Percentiles rank a stretch among this genome's conserved stretches.
Conservation (phyloP, 2,329 filamentous ascomycete genomes). For the Pseudofabraea citricarpa region DNA sequence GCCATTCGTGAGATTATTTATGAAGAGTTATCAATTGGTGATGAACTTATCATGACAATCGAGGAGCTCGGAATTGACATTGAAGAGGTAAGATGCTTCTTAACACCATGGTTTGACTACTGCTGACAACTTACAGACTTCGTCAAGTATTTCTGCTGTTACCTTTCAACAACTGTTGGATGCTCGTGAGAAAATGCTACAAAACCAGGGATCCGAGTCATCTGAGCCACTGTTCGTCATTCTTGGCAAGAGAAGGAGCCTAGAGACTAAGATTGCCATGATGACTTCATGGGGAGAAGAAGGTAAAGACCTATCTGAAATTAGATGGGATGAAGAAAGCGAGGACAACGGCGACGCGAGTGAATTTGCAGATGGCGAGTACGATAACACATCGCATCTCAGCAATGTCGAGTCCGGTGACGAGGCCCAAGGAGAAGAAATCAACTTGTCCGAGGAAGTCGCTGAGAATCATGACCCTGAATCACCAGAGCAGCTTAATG, state of each 20-base stretch:
- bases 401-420: neutral
- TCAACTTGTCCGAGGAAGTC: too few species aligned
- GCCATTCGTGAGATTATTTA: constrained; percentile 49
- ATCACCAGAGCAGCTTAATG: too few species aligned
- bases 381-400: neutral
- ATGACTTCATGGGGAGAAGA: constrained; percentile 47
- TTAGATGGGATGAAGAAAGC: constrained; percentile 20
- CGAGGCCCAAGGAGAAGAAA: too few species aligned
- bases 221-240: constrained; percentile 54
- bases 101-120: constrained; percentile 2
- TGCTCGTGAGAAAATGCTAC: constrained; percentile 52
- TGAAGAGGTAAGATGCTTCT: constrained; percentile 44
- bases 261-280: constrained; percentile 45
- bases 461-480: too few species aligned
- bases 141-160: constrained; percentile 39
- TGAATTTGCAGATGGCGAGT: constrained; percentile 6
- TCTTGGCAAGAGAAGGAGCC: constrained; percentile 47
- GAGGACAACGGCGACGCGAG: constrained; percentile 15
- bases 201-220: constrained; percentile 50
- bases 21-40: constrained; percentile 48
- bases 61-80: constrained; percentile 50
- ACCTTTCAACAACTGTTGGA: constrained; percentile 53
- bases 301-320: constrained; percentile 43
- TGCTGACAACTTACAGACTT: constrained; percentile 39
- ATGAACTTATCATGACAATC: constrained; percentile 52